Evolutionary conservation across 2,329 filamentous ascomycete species (phyloP).

Genomic region (Aureobasidium leucospermi): DNA sequence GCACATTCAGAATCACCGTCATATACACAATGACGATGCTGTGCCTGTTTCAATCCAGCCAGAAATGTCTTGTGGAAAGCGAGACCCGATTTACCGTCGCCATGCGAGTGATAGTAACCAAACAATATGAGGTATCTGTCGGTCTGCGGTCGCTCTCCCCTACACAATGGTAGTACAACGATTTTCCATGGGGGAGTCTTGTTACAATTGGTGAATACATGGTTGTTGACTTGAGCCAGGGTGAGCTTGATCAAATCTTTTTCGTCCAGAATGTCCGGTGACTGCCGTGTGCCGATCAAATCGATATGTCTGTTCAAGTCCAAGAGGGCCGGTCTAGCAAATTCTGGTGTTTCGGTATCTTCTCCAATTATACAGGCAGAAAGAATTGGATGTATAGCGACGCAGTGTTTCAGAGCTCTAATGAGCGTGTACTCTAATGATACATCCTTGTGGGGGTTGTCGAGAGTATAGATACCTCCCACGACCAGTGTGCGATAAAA

Average conservation of each 20-base stretch:
- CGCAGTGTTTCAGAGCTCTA: slow-evolving; percentile 32
- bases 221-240: background rate
- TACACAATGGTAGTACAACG: slow-evolving; percentile 28
- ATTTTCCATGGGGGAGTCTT: slow-evolving; percentile 38
- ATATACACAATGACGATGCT: background rate
- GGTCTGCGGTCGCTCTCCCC: background rate
- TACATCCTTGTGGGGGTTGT: background rate
- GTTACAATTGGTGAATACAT: slow-evolving; percentile 19
- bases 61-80: slow-evolving; percentile 39
- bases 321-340: slow-evolving; percentile 25
- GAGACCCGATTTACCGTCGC: slow-evolving; percentile 37
- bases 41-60: slow-evolving; percentile 17
- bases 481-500: slow-evolving; percentile 36
- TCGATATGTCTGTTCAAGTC: slow-evolving; percentile 36
- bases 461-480: slow-evolving; percentile 28
- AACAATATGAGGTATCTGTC: slow-evolving; percentile 32
- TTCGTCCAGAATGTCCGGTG: background rate
- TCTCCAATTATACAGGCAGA: slow-evolving; percentile 29
- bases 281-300: slow-evolving; percentile 19
- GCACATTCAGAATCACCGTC: slow-evolving; percentile 12
- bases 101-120: slow-evolving; percentile 37
- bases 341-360: slow-evolving; percentile 32
- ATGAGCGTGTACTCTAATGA: slow-evolving; percentile 19
- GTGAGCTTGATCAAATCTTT: background rate
- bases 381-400: slow-evolving; percentile 33